A percentile compares a stretch with the other conserved stretches of the same genome.
These are phyloP conservation scores for Viridothelium virens DNA, from an alignment of 495 filamentous ascomycete genomes.

Conservation along the genomic window DNA sequence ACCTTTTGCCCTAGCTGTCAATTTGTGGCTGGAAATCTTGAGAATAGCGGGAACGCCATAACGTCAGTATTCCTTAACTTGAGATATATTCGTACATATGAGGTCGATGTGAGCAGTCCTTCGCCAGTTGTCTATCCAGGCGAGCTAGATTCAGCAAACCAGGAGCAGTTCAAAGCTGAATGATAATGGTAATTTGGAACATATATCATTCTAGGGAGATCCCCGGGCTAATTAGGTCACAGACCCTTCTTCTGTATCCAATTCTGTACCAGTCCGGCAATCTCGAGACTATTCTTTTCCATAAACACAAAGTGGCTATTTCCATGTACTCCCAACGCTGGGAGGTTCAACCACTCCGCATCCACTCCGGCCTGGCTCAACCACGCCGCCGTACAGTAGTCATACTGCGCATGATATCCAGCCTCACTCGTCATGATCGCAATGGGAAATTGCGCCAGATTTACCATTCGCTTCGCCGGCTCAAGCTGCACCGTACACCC, in stretches of 20 bases:
- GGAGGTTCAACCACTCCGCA: slow-evolving; percentile 42
- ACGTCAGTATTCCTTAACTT: too few species aligned
- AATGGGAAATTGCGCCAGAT: slow-evolving; percentile 42
- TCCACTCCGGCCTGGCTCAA: slow-evolving; percentile 49
- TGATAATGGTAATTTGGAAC: too few species aligned
- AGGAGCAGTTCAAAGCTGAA: too few species aligned
- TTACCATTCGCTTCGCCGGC: slow-evolving; percentile 43
- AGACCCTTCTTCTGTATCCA: slow-evolving; percentile 2
- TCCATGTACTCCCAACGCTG: slow-evolving; percentile 42
- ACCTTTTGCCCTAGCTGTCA: too few species aligned
- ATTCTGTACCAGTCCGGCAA: background rate
- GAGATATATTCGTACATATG: too few species aligned
- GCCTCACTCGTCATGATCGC: slow-evolving; percentile 46
- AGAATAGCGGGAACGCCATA: too few species aligned
- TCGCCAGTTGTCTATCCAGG: too few species aligned
- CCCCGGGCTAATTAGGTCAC: background rate
- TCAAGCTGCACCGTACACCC: slow-evolving; percentile 43
- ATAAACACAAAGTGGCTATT: slow-evolving; percentile 55
- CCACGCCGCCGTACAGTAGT: slow-evolving; percentile 49
- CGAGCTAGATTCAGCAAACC: too few species aligned
- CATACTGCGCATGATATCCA: slow-evolving; percentile 50
- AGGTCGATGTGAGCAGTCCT: too few species aligned
- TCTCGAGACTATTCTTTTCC: slow-evolving; percentile 51
- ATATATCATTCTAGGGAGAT: too few species aligned
- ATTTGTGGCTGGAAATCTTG: too few species aligned